A percentile compares a stretch with the other conserved stretches of the same genome.
Conservation (phyloP, 805 yeast genomes). For the Lipomyces sp. region DNA sequence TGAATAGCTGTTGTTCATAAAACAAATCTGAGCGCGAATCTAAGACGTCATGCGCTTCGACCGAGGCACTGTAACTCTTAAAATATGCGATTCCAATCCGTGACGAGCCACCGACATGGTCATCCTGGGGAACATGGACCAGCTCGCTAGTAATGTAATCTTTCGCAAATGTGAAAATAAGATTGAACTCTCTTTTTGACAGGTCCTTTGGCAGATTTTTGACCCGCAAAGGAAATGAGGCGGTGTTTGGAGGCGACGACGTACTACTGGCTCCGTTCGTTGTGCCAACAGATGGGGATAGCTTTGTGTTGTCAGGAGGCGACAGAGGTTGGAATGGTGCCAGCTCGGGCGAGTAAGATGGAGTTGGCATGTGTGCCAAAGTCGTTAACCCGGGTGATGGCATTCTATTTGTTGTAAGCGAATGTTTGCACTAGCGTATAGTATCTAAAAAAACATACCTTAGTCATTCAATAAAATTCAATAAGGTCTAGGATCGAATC, state of each 20-base stretch:
- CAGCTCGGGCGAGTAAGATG: slow-evolving; percentile 32
- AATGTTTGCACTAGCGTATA: neutral
- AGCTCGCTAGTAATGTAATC: slow-evolving; percentile 47
- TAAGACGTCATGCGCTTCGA: slow-evolving; percentile 41
- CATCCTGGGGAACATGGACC: slow-evolving; percentile 36
- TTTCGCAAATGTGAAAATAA: slow-evolving; percentile 49
- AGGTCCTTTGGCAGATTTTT: slow-evolving; percentile 48
- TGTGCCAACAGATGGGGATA: slow-evolving; percentile 5
- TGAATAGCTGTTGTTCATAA: slow-evolving; percentile 15
- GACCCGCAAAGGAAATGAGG: slow-evolving; percentile 39
- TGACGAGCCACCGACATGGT: slow-evolving; percentile 36
- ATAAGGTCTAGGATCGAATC: slow-evolving; percentile 1
- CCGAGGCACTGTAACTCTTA: slow-evolving; percentile 42
- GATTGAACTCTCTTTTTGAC: slow-evolving; percentile 47
- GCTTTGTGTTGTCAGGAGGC: slow-evolving; percentile 26
- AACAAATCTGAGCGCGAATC: slow-evolving; percentile 43
- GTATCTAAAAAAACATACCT: neutral
- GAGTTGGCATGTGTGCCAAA: slow-evolving; percentile 8
- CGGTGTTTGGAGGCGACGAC: slow-evolving; percentile 21
- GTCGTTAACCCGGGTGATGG: slow-evolving; percentile 13
- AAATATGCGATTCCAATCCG: slow-evolving; percentile 43
- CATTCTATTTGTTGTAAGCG: neutral
- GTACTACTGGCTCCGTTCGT: slow-evolving; percentile 11
- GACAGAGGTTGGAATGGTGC: slow-evolving; percentile 30
- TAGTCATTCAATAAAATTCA: neutral